Base-by-base conservation (phyloP, 164 flowering plant genomes). In the Umbellularia californica region DNA sequence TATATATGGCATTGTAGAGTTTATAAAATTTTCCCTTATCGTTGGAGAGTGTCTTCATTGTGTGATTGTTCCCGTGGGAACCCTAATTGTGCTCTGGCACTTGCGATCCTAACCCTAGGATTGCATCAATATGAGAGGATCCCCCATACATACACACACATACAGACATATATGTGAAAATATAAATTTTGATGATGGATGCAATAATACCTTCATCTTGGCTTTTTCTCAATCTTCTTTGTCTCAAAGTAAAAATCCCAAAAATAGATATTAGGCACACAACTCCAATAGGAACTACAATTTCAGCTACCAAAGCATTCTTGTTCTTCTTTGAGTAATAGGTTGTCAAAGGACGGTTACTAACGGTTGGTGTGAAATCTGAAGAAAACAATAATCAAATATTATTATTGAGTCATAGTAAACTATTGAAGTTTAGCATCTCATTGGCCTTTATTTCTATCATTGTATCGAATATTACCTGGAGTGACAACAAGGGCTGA, bases 341-440 rank as follows among this genome's bases (percentile, higher is more conserved):
- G 17, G 62, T 72, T 35, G 81, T 24, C 69, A 88, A 87, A 28
- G 82, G 84, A 3, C 47, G 80, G 83, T 91, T 84, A 69, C 81
- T 75, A 22, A 88, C 92, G 70, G 83, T 84, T 5, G 95, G 97
- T 41, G 3, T 15, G 70, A 92, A 92, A 66, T 90, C 97, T 92
- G 86, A 66, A 68, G 19, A 23, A 22, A 23, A 62, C 52, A 62
- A 28, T 24, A 58, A 55, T 52, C 35, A 12, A 25, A 23, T 23
- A 51, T 5, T 11, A 15, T 11, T 4, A 24, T 14, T n/a, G 15
- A 50, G 25, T 55, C 15, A 6, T 17, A 24, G n/a, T 15, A 55
- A 71, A 24, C 24, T 55, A 2, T 22, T 22, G n/a, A 72, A 63
- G 23, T 63, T 63, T 3, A 63, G 11, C 25, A 63, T 58, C 47